A percentile compares a stretch with the other conserved stretches of the same genome.
Conservation (phyloP, 345 rosid species). For the Salix suchowensis region DNA sequence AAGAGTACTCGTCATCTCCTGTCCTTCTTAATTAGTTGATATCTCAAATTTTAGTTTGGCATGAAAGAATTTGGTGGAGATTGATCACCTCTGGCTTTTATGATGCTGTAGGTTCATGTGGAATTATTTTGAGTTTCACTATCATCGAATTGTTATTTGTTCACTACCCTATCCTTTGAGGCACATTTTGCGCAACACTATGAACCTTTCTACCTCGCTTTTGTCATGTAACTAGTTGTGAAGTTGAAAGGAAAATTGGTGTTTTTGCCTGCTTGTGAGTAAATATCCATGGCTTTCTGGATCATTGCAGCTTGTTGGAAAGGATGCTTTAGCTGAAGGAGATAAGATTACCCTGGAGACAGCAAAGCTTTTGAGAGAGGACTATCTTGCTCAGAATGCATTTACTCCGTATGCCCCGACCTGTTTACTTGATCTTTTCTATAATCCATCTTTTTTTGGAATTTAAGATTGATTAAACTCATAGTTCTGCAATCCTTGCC, state of each 20-base stretch:
- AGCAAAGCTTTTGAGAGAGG: conserved; percentile 98
- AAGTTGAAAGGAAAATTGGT: background rate
- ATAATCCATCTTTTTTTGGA: background rate
- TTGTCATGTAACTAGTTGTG: background rate
- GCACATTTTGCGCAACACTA: background rate
- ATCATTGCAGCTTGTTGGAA: conserved; percentile 85
- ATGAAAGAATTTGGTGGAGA: background rate
- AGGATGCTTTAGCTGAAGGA: conserved; percentile 95
- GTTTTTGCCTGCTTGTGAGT: conserved; percentile 7
- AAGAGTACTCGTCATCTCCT: background rate
- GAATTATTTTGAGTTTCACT: background rate
- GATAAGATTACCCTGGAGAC: conserved; percentile 96
- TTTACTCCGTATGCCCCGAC: conserved; percentile 77
- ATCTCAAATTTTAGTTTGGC: background rate
- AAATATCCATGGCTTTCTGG: conserved; percentile 6
- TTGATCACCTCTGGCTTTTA: background rate
- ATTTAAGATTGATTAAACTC: background rate
- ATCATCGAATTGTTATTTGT: background rate
- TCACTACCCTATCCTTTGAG: background rate
- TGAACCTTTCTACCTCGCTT: background rate
- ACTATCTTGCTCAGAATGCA: conserved; percentile 98
- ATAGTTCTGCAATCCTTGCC: background rate
- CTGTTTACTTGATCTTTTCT: background rate
- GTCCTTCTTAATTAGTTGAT: background rate
- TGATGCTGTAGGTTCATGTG: background rate